These are phyloP conservation scores for Akanthomyces dipterigenus DNA, from an alignment of 2,329 filamentous ascomycete species.

Conservation along the genomic window DNA sequence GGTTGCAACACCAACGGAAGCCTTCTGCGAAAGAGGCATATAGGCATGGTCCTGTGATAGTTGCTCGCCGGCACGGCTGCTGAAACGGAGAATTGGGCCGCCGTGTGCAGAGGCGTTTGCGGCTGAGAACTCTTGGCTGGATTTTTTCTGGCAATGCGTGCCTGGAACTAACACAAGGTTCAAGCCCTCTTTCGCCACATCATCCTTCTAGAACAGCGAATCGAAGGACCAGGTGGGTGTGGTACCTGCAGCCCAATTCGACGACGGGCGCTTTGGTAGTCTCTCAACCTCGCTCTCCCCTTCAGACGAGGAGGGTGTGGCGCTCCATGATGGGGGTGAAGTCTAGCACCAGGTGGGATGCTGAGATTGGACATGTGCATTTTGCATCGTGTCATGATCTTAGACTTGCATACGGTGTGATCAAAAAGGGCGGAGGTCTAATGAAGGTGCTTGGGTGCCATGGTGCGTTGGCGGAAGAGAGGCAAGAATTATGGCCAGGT, in stretches of 20 bases:
- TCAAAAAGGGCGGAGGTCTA: neutral
- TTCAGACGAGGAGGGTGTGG: neutral
- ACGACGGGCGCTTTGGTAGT: too few relatives aligned
- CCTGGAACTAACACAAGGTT: neutral
- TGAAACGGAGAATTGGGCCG: neutral
- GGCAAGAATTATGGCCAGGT: too few relatives aligned
- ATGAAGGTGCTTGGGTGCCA: too few relatives aligned
- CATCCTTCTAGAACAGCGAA: slow-evolving; percentile 4
- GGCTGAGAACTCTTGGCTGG: neutral
- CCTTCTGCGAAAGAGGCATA: neutral
- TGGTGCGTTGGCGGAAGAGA: neutral
- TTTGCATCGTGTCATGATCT: neutral
- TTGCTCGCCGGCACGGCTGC: neutral
- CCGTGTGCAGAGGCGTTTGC: neutral
- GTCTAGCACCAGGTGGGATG: neutral
- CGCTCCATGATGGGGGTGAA: neutral
- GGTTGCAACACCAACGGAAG: neutral
- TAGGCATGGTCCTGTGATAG: neutral
- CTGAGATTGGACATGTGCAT: neutral
- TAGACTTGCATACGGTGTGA: neutral
- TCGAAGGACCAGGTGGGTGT: neutral
- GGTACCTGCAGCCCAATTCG: slow-evolving; percentile 4
- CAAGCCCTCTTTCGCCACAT: neutral
- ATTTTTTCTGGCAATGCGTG: neutral
- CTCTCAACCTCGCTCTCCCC: too few relatives aligned